phyloP scores from a whole-genome alignment of 2,329 filamentous ascomycete genomes.

The Xylariaceae sp. region DNA sequence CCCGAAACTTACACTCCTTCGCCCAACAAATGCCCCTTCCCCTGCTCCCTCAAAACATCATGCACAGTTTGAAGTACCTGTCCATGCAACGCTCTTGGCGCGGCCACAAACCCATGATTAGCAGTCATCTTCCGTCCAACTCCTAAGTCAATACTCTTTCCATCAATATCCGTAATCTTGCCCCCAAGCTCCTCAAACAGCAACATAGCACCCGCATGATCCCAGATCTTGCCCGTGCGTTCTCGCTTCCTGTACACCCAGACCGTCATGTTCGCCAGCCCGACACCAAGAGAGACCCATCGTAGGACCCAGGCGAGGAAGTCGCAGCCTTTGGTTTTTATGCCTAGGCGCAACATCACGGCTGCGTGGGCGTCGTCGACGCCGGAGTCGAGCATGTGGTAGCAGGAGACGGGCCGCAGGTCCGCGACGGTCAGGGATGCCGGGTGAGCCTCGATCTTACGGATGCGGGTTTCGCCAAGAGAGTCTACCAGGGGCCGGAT shows the following conservation, averaged over 20 bases:
- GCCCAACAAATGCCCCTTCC: conserved; percentile 32
- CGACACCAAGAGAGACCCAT: conserved; percentile 50
- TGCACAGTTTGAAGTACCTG: conserved; percentile 39
- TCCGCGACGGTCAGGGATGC: conserved; percentile 20
- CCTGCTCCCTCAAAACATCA: conserved; percentile 32
- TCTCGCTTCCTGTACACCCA: conserved; percentile 52
- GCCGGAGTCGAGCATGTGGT: conserved; percentile 44
- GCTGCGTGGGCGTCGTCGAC: conserved; percentile 44
- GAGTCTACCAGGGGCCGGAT: conserved; percentile 38
- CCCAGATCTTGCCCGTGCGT: conserved; percentile 54
- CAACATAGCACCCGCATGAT: conserved; percentile 57
- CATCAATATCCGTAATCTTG: conserved; percentile 51
- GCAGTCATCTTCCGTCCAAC: conserved; percentile 44
- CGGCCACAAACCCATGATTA: conserved; percentile 56
- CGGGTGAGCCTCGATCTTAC: conserved; percentile 32
- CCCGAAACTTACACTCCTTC: too few relatives aligned
- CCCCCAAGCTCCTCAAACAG: conserved; percentile 56
- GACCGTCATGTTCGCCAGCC: conserved; percentile 50
- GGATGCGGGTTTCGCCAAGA: conserved; percentile 20
- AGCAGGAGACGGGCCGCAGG: conserved; percentile 46
- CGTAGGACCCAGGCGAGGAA: conserved; percentile 56
- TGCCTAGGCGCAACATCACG: conserved; percentile 40
- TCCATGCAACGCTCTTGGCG: conserved; percentile 42
- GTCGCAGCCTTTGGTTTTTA: conserved; percentile 45
- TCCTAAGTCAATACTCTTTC: conserved; percentile 46